phyloP scores from a whole-genome alignment of 2,329 filamentous ascomycete species.

The Aschersonia sp. region DNA sequence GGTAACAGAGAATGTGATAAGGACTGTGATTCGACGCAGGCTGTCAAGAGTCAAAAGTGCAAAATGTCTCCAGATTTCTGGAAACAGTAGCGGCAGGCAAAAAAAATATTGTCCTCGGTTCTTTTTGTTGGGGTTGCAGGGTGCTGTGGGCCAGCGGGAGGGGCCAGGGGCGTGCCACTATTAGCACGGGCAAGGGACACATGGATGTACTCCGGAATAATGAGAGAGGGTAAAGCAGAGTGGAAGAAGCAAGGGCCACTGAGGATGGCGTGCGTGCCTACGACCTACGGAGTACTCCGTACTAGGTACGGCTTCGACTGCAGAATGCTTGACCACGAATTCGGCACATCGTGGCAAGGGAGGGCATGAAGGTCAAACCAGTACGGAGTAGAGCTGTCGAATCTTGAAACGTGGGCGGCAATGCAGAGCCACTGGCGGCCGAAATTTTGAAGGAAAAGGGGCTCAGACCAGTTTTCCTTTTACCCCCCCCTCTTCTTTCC shows the following conservation, averaged over 20 bases:
- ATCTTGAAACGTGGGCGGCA: background rate
- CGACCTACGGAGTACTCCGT: too few relatives aligned
- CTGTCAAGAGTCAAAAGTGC: too few relatives aligned
- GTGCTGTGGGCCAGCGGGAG: background rate
- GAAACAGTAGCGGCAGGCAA: background rate
- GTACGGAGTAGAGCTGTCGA: background rate
- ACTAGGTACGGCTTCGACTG: too few relatives aligned
- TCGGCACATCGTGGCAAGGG: background rate
- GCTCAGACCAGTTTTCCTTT: background rate
- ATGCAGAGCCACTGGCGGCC: background rate
- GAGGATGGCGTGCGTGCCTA: background rate
- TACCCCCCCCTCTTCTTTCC: too few relatives aligned
- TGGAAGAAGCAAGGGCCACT: background rate
- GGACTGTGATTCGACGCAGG: background rate
- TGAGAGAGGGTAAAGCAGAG: background rate
- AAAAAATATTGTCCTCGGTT: background rate
- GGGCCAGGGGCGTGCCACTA: background rate
- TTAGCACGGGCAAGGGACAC: background rate
- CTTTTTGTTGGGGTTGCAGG: conserved; percentile 1
- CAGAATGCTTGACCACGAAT: too few relatives aligned
- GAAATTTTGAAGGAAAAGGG: background rate
- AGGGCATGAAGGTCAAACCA: background rate
- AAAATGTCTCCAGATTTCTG: background rate
- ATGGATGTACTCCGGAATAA: too few relatives aligned
- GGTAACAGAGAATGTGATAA: background rate